These are phyloP conservation scores for Kluyveromyces sp. DNA, from an alignment of 1,139 yeast genomes.

Conservation along the genomic window DNA sequence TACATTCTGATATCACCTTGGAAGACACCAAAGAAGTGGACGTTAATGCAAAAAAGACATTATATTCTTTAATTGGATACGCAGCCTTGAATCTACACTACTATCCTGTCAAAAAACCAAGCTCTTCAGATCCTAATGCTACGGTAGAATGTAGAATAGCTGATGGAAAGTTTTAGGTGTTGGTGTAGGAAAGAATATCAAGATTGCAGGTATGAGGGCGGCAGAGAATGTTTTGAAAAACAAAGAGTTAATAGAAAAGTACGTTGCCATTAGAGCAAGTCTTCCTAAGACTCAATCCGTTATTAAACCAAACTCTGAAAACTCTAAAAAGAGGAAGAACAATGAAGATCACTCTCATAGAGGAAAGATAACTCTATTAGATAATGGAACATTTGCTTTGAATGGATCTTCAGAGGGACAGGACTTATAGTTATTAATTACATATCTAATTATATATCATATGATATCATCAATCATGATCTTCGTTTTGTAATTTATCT, in stretches of 20 bases:
- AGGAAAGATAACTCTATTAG: not conserved
- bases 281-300: slow-evolving; percentile 49
- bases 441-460: too few species aligned
- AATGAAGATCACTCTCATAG: not conserved
- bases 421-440: too few species aligned
- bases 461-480: not conserved
- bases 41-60: slow-evolving; percentile 49
- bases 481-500: not conserved
- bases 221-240: slow-evolving; percentile 66
- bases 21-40: slow-evolving; percentile 19
- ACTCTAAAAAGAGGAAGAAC: slow-evolving; percentile 5
- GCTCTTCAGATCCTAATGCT: slow-evolving; percentile 39
- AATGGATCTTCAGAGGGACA: not conserved
- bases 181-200: slow-evolving; percentile 53
- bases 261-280: slow-evolving; percentile 48
- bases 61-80: slow-evolving; percentile 74
- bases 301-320: slow-evolving; percentile 14
- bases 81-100: slow-evolving; percentile 65
- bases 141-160: slow-evolving; percentile 62
- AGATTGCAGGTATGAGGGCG: slow-evolving; percentile 64
- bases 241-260: slow-evolving; percentile 53
- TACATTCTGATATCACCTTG: slow-evolving; percentile 16
- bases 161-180: slow-evolving; percentile 55
- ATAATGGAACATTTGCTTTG: not conserved
- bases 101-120: slow-evolving; percentile 48